Evolutionary conservation across 257 asterid species (phyloP).

Genomic region (Nicotiana sylvestris): DNA sequence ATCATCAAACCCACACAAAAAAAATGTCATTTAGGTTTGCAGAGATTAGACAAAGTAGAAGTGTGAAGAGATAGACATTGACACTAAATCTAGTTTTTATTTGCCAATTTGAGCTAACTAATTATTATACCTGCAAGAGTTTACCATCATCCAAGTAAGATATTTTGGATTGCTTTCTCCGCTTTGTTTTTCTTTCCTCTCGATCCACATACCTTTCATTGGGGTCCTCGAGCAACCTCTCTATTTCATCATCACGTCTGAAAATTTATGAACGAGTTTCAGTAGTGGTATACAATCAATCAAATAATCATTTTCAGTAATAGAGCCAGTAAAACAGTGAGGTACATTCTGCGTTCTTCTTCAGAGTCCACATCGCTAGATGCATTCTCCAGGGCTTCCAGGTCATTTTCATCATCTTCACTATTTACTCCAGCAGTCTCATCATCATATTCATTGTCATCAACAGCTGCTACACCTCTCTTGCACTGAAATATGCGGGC

Average conservation of each 20-base stretch:
- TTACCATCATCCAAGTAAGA: conserved; percentile 42
- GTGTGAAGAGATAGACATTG: too few relatives aligned
- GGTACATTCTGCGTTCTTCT: conserved; percentile 71
- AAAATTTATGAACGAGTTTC: conserved; percentile 14
- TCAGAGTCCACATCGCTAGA: conserved; percentile 75
- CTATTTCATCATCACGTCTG: conserved; percentile 68
- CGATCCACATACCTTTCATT: conserved; percentile 52
- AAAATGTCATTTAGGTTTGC: too few relatives aligned
- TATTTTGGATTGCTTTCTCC: conserved; percentile 68
- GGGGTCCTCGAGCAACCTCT: conserved; percentile 63
- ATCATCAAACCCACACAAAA: too few relatives aligned
- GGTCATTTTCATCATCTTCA: conserved; percentile 49
- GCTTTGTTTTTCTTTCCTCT: conserved; percentile 70
- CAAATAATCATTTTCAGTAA: background rate
- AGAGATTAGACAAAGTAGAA: too few relatives aligned
- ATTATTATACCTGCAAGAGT: conserved; percentile 42
- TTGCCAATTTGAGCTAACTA: too few relatives aligned
- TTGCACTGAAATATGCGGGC: conserved; percentile 39
- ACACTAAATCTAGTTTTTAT: too few relatives aligned
- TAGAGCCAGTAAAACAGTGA: background rate
- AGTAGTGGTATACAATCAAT: background rate
- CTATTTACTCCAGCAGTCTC: conserved; percentile 55
- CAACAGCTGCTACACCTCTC: conserved; percentile 73
- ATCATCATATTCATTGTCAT: conserved; percentile 50
- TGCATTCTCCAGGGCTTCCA: conserved; percentile 33